phyloP scores from a whole-genome alignment of 2,329 filamentous ascomycete genomes.

The Seiridium cupressi region DNA sequence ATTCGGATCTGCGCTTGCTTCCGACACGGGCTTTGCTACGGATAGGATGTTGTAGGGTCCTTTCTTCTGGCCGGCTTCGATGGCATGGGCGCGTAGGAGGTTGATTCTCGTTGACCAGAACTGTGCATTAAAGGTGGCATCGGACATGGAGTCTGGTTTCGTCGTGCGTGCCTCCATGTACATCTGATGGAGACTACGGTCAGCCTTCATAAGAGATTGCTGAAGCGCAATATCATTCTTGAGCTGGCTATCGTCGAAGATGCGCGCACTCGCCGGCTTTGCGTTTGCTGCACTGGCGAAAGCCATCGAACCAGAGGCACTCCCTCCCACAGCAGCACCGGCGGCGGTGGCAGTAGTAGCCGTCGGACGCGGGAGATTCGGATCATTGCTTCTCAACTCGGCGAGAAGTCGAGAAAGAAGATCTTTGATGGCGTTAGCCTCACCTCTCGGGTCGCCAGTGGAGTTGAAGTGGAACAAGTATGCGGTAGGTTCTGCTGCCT shows the following conservation, averaged over 20 bases:
- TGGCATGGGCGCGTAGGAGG: slow-evolving; percentile 83
- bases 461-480: slow-evolving; percentile 92
- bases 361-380: slow-evolving; percentile 47
- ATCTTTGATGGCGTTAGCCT: slow-evolving; percentile 85
- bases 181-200: slow-evolving; percentile 72
- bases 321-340: slow-evolving; percentile 29
- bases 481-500: slow-evolving; percentile 58
- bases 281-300: slow-evolving; percentile 69
- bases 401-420: slow-evolving; percentile 76
- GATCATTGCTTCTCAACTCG: slow-evolving; percentile 58
- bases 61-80: slow-evolving; percentile 81
- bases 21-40: slow-evolving; percentile 77
- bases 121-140: slow-evolving; percentile 80
- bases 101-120: slow-evolving; percentile 93
- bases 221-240: slow-evolving; percentile 80
- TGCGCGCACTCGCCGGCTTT: slow-evolving; percentile 55
- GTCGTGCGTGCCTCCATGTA: slow-evolving; percentile 82
- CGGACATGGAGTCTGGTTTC: slow-evolving; percentile 80
- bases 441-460: slow-evolving; percentile 67
- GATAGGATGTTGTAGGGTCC: slow-evolving; percentile 94
- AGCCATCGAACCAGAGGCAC: slow-evolving; percentile 69
- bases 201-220: slow-evolving; percentile 81
- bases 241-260: slow-evolving; percentile 80
- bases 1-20: slow-evolving; percentile 34
- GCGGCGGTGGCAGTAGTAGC: slow-evolving; percentile 25